Base-by-base conservation (phyloP, 805 yeast species). In the Pichia ethanolica region DNA sequence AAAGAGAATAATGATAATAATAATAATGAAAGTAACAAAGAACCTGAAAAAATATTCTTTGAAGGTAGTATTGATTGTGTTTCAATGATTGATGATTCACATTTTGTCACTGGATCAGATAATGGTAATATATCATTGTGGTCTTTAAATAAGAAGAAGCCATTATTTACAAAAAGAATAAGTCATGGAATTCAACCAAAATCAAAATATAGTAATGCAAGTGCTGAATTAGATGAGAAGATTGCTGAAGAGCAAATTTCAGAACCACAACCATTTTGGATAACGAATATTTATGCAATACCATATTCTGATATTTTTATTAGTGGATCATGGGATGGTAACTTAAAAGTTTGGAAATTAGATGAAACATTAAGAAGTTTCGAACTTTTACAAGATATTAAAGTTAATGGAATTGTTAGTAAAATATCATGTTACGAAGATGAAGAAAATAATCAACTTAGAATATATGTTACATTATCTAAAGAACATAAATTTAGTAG, bases 1-100 rank as follows among this genome's bases (percentile, higher is more conserved):
- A 57, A 52, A 44, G 39, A 52, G 44, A 13, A 71, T 63, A 66
- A 65, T 60, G 55, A 45, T 5, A 39, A 30, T 10, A n/a, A 48
- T 60, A 55, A 45, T 5, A 39, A 30, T 10, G 20, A 48, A 12
- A 58, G 53, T n/a, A 65, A 7, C 13, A 37, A 66, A n/a, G 50
- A 47, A 13, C 30, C 11, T 6, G 55, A 55, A 34, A 35, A 44
- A 8, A 75, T 78, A 58, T 76, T 71, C 55, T 70, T 79, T 40
- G 97, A 93, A 65, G 98, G 98, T 11, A 82, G 93, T 54, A 82
- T 91, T 47, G 98, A 91, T 59, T 83, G 86, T 61, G 93, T 90
- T 35, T 71, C 86, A 11, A 89, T 90, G 97, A 68, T 87, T 48
- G 99, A 93, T 67, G 96, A 90, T 66, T 79, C 89, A 30, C 89